These are phyloP conservation scores for Lagenidium giganteum DNA, from an alignment of 352 stramenopile species.

Conservation along the genomic window DNA sequence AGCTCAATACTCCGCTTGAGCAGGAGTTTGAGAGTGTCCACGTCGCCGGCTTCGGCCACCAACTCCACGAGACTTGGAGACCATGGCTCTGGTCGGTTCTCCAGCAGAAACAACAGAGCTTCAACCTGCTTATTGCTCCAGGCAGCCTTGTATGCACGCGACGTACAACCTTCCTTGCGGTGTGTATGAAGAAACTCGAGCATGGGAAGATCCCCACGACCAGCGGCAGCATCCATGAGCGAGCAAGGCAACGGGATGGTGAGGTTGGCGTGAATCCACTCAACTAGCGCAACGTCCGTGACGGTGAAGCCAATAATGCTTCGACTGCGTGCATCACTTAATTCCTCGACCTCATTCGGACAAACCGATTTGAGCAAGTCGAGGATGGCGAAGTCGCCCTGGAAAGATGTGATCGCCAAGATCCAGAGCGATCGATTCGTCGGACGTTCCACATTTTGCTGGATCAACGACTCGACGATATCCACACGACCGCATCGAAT, in stretches of 20 bases:
- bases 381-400: constrained; percentile 5
- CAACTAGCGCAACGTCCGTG: constrained; percentile 1
- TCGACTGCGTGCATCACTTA: neutral
- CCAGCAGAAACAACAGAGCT: constrained; percentile 9
- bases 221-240: no score
- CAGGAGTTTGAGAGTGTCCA: constrained; percentile 7
- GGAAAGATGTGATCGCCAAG: constrained; percentile 4
- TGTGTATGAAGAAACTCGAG: no score
- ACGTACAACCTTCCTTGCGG: no score
- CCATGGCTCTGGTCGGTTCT: constrained; percentile 8
- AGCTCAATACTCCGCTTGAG: no score
- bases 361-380: constrained; percentile 4
- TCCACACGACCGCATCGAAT: no score
- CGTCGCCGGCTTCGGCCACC: neutral
- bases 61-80: constrained; percentile 4
- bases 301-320: neutral
- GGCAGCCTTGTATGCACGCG: constrained; percentile 7
- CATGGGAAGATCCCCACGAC: no score
- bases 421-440: constrained; percentile 11
- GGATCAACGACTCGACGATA: no score
- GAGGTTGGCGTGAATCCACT: constrained; percentile 3
- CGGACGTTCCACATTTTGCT: no score
- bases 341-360: neutral
- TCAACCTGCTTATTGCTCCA: neutral
- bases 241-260: no score